A percentile compares a stretch with the other conserved stretches of the same genome.
Evolutionary conservation across 306 rosid species (phyloP).

Genomic region (Mucuna pruriens): DNA sequence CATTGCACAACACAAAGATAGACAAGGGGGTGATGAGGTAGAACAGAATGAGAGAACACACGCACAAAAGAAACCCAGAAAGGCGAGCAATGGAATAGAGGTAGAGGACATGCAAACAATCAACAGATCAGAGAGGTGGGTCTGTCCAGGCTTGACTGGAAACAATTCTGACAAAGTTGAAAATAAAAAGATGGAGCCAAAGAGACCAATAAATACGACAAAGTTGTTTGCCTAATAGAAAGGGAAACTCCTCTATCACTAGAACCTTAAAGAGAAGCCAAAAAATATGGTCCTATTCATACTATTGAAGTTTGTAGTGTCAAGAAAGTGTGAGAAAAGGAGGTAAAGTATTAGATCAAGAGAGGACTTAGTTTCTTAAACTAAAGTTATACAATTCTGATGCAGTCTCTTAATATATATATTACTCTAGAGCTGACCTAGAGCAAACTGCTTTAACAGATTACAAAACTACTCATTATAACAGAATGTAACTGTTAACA

Average conservation of each 20-base stretch:
- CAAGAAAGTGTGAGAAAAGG: background rate
- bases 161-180: too few species aligned
- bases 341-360: background rate
- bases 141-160: too few species aligned
- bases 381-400: background rate
- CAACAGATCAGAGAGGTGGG: too few species aligned
- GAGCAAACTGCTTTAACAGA: too few species aligned
- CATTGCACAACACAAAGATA: background rate
- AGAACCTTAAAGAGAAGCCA: background rate
- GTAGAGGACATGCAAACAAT: too few species aligned
- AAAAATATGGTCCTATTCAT: background rate
- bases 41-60: background rate
- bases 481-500: too few species aligned
- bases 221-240: background rate
- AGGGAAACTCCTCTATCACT: background rate
- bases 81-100: too few species aligned
- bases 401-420: background rate
- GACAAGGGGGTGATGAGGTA: background rate
- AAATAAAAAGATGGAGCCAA: too few species aligned
- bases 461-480: too few species aligned
- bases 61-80: background rate
- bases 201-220: background rate
- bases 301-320: background rate
- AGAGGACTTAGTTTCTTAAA: background rate
- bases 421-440: too few species aligned